Evolutionary conservation across 768 basidiomycete genomes (phyloP), one percentile per base, ranked within the genome.

Genomic region (Naganishia antarctica): DNA sequence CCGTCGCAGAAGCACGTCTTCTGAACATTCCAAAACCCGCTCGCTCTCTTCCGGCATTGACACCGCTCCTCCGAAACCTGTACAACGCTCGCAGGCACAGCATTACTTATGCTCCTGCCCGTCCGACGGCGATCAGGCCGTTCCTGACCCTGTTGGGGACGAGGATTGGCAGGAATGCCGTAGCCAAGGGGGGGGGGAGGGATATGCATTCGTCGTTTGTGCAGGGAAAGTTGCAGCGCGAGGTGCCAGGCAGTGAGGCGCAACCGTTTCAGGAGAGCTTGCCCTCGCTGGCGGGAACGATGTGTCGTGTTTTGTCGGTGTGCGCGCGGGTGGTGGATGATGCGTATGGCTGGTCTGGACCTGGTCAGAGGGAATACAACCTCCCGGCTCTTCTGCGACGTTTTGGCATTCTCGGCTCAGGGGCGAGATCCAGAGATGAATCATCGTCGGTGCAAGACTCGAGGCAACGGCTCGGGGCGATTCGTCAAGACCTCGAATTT

Each of bases 121-220:
- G 31, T 25, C 58, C 64, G 3, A 34, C 26, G 16, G 25, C n/a
- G 2, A 59, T 65, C 34, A 40, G 48, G 18, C 58, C 57, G 44
- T 49, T 65, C 28, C 29, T 65, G 46, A 61, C 26, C 23, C 47
- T 60, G 5, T 47, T 65, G 9, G 23, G 28, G 7, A 50, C 46
- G 5, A n/a, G 49, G 18, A 65, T 65, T 15, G 64, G 64, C 2
- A 26, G 64, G 28, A 65, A 65, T 26, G 44, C 59, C 2, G 57
- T 65, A 9, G 37, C 46, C 8, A 65, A 61, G 32, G 59, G 51
- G 12, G 50, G 50, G 6, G 31, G 31, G n/a, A 18, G 37, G 7
- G 37, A 21, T 13, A 57, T 57, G 53, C 53, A 57, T 26, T 11
- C 32, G 2, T 29, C 32, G 23, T 57, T 40, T 23, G 32, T 51